Conservation (phyloP, 192 early-diverging fungal genomes). For the Pilobolus umbonatus region DNA sequence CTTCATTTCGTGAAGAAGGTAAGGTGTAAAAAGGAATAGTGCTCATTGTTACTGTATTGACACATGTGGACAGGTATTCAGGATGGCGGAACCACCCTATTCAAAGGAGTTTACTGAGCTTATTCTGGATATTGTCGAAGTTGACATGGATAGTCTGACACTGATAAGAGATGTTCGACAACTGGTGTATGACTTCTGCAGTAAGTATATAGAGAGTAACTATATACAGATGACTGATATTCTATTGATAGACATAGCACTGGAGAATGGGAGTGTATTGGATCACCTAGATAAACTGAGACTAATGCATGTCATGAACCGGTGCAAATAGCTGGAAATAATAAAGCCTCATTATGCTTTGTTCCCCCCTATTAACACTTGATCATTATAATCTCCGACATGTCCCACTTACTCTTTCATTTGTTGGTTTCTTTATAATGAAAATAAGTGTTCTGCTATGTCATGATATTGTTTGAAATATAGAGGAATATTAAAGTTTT, state of each 20-base stretch:
- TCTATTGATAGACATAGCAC: background rate
- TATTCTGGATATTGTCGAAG: conserved; percentile 14
- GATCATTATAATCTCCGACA: too few species aligned
- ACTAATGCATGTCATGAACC: background rate
- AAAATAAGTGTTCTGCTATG: too few species aligned
- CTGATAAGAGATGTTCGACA: conserved; percentile 12
- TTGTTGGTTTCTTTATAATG: too few species aligned
- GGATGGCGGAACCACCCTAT: conserved; percentile 11
- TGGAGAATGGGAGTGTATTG: background rate
- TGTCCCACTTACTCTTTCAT: too few species aligned
- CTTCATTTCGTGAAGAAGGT: conserved; percentile 62
- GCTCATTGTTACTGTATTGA: background rate
- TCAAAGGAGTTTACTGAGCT: background rate
- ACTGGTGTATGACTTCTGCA: background rate
- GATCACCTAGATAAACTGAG: background rate
- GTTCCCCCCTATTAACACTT: too few species aligned
- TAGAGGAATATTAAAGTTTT: too few species aligned
- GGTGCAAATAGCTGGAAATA: background rate
- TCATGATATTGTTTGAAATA: too few species aligned
- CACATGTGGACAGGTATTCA: conserved; percentile 1
- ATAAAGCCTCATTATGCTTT: too few species aligned
- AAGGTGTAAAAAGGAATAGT: background rate
- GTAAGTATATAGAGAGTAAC: too few species aligned
- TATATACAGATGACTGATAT: too few species aligned
- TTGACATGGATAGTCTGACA: background rate